phyloP scores from a whole-genome alignment of 164 flowering plant species.

The Tinospora cordifolia region DNA sequence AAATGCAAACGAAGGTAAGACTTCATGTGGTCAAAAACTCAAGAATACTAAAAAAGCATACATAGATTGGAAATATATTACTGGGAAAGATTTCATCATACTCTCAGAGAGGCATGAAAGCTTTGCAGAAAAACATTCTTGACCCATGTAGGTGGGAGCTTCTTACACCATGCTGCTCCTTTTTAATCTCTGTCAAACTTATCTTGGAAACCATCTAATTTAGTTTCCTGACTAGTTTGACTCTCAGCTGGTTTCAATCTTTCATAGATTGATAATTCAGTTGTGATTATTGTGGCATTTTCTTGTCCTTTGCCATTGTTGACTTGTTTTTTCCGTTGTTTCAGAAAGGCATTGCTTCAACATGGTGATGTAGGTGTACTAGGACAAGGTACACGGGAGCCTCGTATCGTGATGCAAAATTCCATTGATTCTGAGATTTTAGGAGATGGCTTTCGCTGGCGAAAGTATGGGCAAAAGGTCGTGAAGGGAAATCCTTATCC shows the following conservation, averaged over 20 bases:
- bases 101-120: too few species aligned
- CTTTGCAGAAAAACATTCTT: too few species aligned
- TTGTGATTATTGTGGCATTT: background rate
- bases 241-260: too few species aligned
- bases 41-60: background rate
- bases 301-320: background rate
- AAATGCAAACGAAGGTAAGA: constrained; percentile 70
- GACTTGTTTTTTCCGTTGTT: background rate
- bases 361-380: constrained; percentile 30
- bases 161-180: too few species aligned
- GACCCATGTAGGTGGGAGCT: too few species aligned
- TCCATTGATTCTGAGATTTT: constrained; percentile 50
- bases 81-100: too few species aligned
- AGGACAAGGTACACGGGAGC: constrained; percentile 35
- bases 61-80: too few species aligned
- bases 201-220: too few species aligned
- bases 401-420: constrained; percentile 37
- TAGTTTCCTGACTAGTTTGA: too few species aligned
- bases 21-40: background rate
- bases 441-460: constrained; percentile 91
- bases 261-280: background rate
- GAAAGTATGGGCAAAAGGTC: constrained; percentile 97
- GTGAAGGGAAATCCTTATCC: constrained; percentile 93
- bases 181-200: too few species aligned
- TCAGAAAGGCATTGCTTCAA: constrained; percentile 49